Conservation (phyloP, 1,284 basidiomycete species). For the Tremellales sp. region DNA sequence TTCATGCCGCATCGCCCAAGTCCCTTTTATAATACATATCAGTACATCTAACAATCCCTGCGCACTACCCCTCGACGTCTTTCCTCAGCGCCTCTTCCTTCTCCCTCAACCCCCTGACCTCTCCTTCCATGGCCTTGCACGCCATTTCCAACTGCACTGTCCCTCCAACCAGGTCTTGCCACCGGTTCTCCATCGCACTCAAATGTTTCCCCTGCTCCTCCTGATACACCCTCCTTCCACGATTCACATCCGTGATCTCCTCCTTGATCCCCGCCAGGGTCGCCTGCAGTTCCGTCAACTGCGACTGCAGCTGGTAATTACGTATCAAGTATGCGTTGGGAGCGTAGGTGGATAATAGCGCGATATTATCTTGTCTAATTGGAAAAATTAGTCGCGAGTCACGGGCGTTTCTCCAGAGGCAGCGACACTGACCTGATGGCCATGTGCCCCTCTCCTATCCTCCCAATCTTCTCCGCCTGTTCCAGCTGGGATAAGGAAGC, state of each 20-base stretch:
- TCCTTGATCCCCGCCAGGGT: conserved; percentile 68
- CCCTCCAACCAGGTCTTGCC: conserved; percentile 44
- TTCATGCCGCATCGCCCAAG: conserved; percentile 8
- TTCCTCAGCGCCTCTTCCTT: conserved; percentile 36
- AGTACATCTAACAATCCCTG: background rate
- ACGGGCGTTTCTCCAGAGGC: background rate
- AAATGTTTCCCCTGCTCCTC: conserved; percentile 45
- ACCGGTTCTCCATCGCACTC: conserved; percentile 38
- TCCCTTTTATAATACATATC: too few species aligned
- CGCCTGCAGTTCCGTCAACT: conserved; percentile 68
- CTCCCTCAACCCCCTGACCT: conserved; percentile 37
- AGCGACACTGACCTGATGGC: conserved; percentile 61
- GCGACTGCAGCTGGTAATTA: conserved; percentile 79
- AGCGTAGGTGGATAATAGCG: conserved; percentile 80
- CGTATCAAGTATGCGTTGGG: conserved; percentile 86
- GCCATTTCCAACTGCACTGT: conserved; percentile 49
- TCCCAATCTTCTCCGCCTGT: conserved; percentile 69
- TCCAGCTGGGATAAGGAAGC: conserved; percentile 75
- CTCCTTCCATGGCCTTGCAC: conserved; percentile 43
- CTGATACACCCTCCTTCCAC: conserved; percentile 70
- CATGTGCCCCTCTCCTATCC: conserved; percentile 86
- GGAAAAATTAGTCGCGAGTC: conserved; percentile 7
- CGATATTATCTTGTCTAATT: conserved; percentile 73
- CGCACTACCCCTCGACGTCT: conserved; percentile 31
- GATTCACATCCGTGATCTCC: conserved; percentile 74